These are phyloP conservation scores for Chaetomium fimeti DNA, from an alignment of 495 filamentous ascomycete genomes.

Conservation along the genomic window DNA sequence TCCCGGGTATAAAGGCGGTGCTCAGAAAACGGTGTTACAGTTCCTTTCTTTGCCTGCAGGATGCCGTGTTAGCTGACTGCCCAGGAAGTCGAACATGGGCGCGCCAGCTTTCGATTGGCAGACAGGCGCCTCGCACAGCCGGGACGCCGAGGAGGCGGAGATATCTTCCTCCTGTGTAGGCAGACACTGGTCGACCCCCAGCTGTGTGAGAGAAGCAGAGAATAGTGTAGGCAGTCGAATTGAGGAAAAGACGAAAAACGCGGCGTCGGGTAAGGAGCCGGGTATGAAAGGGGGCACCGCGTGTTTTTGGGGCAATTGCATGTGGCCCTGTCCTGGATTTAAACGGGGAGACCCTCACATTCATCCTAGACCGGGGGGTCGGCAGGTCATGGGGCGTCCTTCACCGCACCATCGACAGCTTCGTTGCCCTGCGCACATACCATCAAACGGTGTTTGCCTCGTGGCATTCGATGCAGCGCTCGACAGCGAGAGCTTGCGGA, in stretches of 20 bases:
- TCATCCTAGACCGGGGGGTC: conserved; percentile 19
- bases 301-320: conserved; percentile 9
- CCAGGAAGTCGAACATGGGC: neutral
- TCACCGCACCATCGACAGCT: conserved; percentile 4
- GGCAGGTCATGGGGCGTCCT: conserved; percentile 22
- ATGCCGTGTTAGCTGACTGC: conserved; percentile 6
- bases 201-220: conserved; percentile 11
- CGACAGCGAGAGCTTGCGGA: neutral
- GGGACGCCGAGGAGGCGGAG: neutral
- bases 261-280: conserved; percentile 19
- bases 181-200: neutral
- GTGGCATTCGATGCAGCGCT: neutral
- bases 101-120: neutral
- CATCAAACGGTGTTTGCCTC: neutral
- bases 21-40: neutral
- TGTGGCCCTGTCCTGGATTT: conserved; percentile 18
- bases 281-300: conserved; percentile 19
- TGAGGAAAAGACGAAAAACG: conserved; percentile 14
- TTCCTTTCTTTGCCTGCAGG: neutral
- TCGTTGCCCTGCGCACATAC: neutral
- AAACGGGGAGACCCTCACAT: conserved; percentile 22
- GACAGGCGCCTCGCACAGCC: neutral
- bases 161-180: neutral
- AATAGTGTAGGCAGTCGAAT: neutral
- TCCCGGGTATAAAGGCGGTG: neutral